A percentile compares a stretch with the other conserved stretches of the same genome.
phyloP scores from a whole-genome alignment of 2,329 filamentous ascomycete species.

The Microthyrium microscopicum region DNA sequence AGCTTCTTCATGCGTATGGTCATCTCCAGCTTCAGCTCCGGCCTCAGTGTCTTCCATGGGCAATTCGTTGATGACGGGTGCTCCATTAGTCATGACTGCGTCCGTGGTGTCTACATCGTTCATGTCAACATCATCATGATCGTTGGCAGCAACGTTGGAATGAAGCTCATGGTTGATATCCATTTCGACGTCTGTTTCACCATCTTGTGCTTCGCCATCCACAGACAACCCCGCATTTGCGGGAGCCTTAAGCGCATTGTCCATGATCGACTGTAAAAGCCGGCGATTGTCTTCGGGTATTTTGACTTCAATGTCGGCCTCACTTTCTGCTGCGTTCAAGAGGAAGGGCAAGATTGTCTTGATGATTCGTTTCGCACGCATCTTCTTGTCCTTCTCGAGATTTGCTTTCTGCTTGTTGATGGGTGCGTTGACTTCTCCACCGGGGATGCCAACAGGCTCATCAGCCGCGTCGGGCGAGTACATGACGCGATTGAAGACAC shows the following conservation, averaged over 20 bases:
- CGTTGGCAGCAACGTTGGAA: no score
- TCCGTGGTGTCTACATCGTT: slow-evolving; percentile 2
- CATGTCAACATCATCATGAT: slow-evolving; percentile 7
- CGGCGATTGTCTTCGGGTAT: slow-evolving; percentile 47
- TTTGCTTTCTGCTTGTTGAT: slow-evolving; percentile 32
- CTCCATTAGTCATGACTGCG: neutral
- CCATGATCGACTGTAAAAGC: slow-evolving; percentile 55
- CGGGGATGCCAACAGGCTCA: slow-evolving; percentile 1
- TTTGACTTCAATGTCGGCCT: slow-evolving; percentile 62
- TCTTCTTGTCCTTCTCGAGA: slow-evolving; percentile 56
- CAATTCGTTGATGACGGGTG: neutral
- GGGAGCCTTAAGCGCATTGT: slow-evolving; percentile 23
- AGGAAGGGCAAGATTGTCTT: slow-evolving; percentile 65
- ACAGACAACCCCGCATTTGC: neutral
- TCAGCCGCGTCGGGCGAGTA: neutral
- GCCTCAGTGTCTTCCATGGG: slow-evolving; percentile 5
- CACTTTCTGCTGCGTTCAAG: slow-evolving; percentile 59
- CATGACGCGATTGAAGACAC: slow-evolving; percentile 38
- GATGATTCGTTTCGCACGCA: slow-evolving; percentile 76
- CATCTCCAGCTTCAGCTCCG: slow-evolving; percentile 4
- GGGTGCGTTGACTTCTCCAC: slow-evolving; percentile 16
- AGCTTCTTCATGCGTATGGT: slow-evolving; percentile 1
- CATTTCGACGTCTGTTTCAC: slow-evolving; percentile 2
- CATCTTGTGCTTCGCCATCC: neutral
- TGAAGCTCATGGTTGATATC: no score